Evolutionary conservation across 179 eudicot genomes (phyloP).

Genomic region (Corrigiola litoralis): DNA sequence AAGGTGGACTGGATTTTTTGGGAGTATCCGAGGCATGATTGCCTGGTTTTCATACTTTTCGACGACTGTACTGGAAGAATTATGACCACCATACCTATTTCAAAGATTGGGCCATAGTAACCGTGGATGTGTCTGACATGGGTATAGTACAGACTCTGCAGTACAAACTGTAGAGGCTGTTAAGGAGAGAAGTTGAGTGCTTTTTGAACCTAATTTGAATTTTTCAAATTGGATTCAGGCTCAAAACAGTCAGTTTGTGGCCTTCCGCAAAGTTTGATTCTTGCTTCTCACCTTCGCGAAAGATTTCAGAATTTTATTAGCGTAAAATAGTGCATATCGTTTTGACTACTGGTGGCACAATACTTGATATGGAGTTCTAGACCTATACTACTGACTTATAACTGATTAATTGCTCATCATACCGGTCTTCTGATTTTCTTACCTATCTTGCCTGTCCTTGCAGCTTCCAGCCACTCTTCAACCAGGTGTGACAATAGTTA

Average conservation of each 20-base stretch:
- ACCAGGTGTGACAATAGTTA: slow-evolving; percentile 85
- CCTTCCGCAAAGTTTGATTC: neutral
- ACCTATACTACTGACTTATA: neutral
- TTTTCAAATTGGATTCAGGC: neutral
- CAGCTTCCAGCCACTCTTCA: slow-evolving; percentile 93
- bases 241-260: neutral
- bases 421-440: neutral
- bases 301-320: neutral
- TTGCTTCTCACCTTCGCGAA: neutral
- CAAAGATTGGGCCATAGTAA: no score
- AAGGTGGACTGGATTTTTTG: neutral
- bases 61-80: neutral
- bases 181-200: neutral
- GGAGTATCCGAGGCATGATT: neutral
- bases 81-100: neutral
- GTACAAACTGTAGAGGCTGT: neutral
- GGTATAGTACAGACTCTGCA: neutral
- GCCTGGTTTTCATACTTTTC: neutral
- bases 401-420: slow-evolving; percentile 1
- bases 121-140: neutral
- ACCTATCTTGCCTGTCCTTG: slow-evolving; percentile 10
- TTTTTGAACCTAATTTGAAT: slow-evolving; percentile 1
- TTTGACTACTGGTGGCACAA: neutral
- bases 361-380: neutral
- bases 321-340: neutral